Conservation (phyloP, 2,329 filamentous ascomycete species). For the Fragosphaeria purpurea region DNA sequence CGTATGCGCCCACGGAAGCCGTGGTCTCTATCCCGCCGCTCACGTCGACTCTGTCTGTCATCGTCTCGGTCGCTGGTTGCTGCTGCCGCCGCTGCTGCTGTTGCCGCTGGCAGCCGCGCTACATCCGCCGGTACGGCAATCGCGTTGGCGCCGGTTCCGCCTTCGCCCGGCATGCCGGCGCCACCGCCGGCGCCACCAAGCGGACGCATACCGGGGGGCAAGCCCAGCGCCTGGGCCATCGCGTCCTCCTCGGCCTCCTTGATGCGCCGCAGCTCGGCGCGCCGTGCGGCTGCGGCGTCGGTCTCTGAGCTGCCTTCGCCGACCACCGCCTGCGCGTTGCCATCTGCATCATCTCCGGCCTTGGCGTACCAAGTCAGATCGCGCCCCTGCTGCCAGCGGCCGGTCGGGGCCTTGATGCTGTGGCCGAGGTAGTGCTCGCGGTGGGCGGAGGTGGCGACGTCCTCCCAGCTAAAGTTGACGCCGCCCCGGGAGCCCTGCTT, state of each 20-base stretch:
- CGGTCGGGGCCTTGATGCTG: constrained; percentile 83
- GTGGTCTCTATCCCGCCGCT: no score
- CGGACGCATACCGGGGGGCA: constrained; percentile 39
- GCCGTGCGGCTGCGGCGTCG: constrained; percentile 52
- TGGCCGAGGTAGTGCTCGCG: constrained; percentile 88
- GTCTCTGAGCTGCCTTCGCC: constrained; percentile 29
- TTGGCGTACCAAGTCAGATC: constrained; percentile 58
- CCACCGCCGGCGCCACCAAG: neutral
- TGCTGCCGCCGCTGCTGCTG: neutral
- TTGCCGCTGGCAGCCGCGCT: neutral
- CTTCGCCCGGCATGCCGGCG: constrained; percentile 42
- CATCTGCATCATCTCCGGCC: constrained; percentile 23
- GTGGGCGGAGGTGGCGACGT: constrained; percentile 76
- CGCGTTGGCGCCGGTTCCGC: constrained; percentile 55
- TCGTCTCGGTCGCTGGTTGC: constrained; percentile 36
- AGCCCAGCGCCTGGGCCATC: constrained; percentile 69
- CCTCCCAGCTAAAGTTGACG: constrained; percentile 93
- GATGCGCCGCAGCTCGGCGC: constrained; percentile 68
- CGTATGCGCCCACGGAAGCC: no score
- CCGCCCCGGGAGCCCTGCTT: constrained; percentile 88
- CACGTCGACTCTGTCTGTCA: constrained; percentile 13
- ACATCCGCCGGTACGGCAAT: constrained; percentile 25
- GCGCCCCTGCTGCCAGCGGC: constrained; percentile 78
- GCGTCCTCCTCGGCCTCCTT: constrained; percentile 93
- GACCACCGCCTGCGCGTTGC: constrained; percentile 41